Percentiles rank a stretch among this genome's conserved stretches.
Evolutionary conservation across 2,329 filamentous ascomycete genomes (phyloP).

Genomic region (Venturia carpophila): DNA sequence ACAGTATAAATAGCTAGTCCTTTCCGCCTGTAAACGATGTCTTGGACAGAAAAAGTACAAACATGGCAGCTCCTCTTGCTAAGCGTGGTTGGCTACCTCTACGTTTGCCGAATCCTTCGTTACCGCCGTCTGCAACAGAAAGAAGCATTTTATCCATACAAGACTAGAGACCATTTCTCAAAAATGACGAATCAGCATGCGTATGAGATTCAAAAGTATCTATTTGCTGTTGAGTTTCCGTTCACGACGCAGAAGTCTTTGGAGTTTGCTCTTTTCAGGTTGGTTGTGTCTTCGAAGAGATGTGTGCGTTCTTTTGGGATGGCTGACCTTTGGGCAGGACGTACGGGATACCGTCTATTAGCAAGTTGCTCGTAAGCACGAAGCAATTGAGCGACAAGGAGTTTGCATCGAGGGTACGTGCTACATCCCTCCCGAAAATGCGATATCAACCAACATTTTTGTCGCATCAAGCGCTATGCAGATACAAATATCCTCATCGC

Average conservation of each 20-base stretch:
- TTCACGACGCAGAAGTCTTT: slow-evolving; percentile 43
- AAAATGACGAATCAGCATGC: slow-evolving; percentile 49
- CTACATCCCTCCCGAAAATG: too few relatives aligned
- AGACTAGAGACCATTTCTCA: slow-evolving; percentile 39
- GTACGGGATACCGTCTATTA: slow-evolving; percentile 33
- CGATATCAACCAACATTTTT: background rate
- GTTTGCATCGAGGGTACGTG: slow-evolving; percentile 21
- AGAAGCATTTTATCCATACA: slow-evolving; percentile 37
- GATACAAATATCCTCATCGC: slow-evolving; percentile 29
- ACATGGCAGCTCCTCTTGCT: slow-evolving; percentile 13
- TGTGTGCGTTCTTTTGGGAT: too few relatives aligned
- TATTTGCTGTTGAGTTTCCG: slow-evolving; percentile 50
- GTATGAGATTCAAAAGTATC: slow-evolving; percentile 40
- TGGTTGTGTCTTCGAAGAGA: slow-evolving; percentile 1
- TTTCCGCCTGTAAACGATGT: background rate
- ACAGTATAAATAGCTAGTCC: background rate
- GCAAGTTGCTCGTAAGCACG: slow-evolving; percentile 29
- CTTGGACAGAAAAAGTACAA: background rate
- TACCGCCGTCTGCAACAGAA: slow-evolving; percentile 34
- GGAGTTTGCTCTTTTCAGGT: slow-evolving; percentile 52
- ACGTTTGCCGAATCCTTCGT: slow-evolving; percentile 32
- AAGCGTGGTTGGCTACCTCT: slow-evolving; percentile 25
- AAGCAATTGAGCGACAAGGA: slow-evolving; percentile 26
- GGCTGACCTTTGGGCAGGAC: slow-evolving; percentile 21
- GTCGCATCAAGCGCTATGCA: slow-evolving; percentile 23